Base-by-base conservation (phyloP, 345 rosid genomes). In the Balakata baccata region DNA sequence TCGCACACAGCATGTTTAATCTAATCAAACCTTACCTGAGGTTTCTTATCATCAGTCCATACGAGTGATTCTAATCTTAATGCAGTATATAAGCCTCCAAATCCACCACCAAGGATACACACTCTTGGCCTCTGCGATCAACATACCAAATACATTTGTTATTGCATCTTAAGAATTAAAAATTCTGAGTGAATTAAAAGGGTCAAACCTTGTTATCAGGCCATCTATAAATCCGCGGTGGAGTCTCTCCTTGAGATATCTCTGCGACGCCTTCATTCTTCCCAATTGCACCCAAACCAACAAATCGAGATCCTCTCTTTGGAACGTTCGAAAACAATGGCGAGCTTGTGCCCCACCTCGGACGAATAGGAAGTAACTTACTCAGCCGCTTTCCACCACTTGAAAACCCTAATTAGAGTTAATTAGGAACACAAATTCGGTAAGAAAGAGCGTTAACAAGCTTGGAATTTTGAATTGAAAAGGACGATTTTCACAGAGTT, bases 51-150 rank as follows among this genome's bases (percentile, higher is more conserved):
- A 50, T 87, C 91, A n/a, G 87, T 87, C 97, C 98, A 94, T 9
- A 80, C 81, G 66, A 94, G 95, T 11, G 98, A 94, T 76, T 94
- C 95, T 68, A 94, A 84, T 80, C 98, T 84, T 81, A 94, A 79
- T 74, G 98, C 97, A 71, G 98, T 90, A 75, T 90, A 89, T 77
- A 94, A 76, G 69, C 98, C 97, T 70, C 97, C 97, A 86, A 94
- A 94, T 50, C 92, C 96, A 74, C 96, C 95, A 38, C 95, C 95
- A 38, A 90, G 72, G 50, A 90, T 88, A 66, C 92, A 88, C 34
- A 90, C 84, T 69, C 88, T 82, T 11, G 92, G 92, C 72, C 61
- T 85, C 95, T 90, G 85, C 47, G 76, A 75, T 49, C 45, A 56
- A 59, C 43, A 50, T 20, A 18, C 45, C 37, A 47, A 47, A 73